Conservation (phyloP, 2,329 filamentous ascomycete genomes). For the Aspergillus sp. region DNA sequence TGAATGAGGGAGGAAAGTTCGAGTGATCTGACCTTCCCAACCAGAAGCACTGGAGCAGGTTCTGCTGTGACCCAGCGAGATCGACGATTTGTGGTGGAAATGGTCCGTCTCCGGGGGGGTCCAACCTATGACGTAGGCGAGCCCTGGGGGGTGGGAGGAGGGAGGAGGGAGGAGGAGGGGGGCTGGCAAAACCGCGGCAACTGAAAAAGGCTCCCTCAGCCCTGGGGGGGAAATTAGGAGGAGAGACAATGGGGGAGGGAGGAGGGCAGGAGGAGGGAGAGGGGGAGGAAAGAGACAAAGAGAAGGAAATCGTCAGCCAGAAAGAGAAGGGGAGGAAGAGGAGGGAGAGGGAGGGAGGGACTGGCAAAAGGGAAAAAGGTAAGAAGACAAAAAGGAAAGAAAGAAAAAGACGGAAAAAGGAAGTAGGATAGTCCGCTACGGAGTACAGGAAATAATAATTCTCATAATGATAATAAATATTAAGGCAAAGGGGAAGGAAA, state of each 20-base stretch:
- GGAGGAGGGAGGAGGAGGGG: not conserved
- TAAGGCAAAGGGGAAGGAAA: not conserved
- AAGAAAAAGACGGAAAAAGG: conserved; percentile 7
- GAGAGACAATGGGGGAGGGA: conserved; percentile 2
- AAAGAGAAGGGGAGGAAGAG: conserved; percentile 6
- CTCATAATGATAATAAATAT: too few species aligned
- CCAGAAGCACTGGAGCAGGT: conserved; percentile 12
- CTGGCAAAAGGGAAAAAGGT: conserved; percentile 9
- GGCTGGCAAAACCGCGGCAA: not conserved
- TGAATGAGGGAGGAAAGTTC: conserved; percentile 5
- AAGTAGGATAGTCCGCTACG: conserved; percentile 20
- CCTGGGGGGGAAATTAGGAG: not conserved
- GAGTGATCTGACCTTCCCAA: conserved; percentile 18
- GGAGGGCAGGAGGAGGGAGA: not conserved
- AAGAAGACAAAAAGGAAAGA: not conserved
- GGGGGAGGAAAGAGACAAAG: not conserved
- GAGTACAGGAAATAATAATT: not conserved
- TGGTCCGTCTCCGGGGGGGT: conserved; percentile 21
- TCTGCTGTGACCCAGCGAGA: conserved; percentile 13
- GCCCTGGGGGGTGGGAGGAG: conserved; percentile 10
- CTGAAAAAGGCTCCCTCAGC: not conserved
- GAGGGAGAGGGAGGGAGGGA: conserved; percentile 13
- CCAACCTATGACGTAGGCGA: conserved; percentile 27
- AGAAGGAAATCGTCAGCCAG: conserved; percentile 3
- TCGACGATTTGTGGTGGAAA: conserved; percentile 18